A percentile compares a stretch with the other conserved stretches of the same genome.
These are phyloP conservation scores for Phytophthora pluvialis DNA, from an alignment of 352 stramenopile species.

Conservation along the genomic window DNA sequence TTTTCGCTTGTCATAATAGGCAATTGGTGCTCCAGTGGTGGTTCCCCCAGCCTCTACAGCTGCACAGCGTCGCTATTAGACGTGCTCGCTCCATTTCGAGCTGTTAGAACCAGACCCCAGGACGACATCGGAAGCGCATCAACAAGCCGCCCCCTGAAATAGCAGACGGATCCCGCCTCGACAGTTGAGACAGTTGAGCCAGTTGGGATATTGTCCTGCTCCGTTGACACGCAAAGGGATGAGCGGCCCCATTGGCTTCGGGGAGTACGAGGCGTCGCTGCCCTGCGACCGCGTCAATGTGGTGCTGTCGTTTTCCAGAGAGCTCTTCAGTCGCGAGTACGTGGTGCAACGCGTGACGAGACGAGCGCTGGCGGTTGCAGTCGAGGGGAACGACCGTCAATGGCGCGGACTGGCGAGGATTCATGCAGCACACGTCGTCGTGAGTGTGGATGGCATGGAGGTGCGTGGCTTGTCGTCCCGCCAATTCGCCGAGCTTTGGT, in stretches of 20 bases:
- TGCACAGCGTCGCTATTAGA: neutral
- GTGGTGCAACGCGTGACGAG: slow-evolving; percentile 42
- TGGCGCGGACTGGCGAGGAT: slow-evolving; percentile 35
- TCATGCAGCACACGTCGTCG: slow-evolving; percentile 37
- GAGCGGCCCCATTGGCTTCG: slow-evolving; percentile 27
- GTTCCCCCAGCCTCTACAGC: slow-evolving; percentile 6
- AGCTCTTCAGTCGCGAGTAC: slow-evolving; percentile 53
- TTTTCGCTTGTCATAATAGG: too few relatives aligned
- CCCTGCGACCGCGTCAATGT: slow-evolving; percentile 16
- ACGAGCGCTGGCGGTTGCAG: slow-evolving; percentile 17
- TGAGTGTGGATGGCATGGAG: slow-evolving; percentile 36
- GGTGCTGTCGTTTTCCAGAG: slow-evolving; percentile 35
- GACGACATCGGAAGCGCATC: slow-evolving; percentile 1
- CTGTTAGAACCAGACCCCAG: slow-evolving; percentile 10
- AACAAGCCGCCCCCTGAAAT: slow-evolving; percentile 1
- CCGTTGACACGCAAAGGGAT: slow-evolving; percentile 16
- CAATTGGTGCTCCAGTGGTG: too few relatives aligned
- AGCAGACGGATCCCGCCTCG: neutral
- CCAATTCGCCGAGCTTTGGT: slow-evolving; percentile 43
- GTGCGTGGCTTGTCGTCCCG: slow-evolving; percentile 34
- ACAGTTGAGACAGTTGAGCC: neutral
- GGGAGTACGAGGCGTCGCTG: slow-evolving; percentile 46
- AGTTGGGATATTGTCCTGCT: slow-evolving; percentile 12
- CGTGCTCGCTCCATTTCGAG: slow-evolving; percentile 18
- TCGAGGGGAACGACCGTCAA: slow-evolving; percentile 6